A percentile compares a stretch with the other conserved stretches of the same genome.
Conservation (phyloP, 2,329 filamentous ascomycete genomes). For the Xylogone sp. region DNA sequence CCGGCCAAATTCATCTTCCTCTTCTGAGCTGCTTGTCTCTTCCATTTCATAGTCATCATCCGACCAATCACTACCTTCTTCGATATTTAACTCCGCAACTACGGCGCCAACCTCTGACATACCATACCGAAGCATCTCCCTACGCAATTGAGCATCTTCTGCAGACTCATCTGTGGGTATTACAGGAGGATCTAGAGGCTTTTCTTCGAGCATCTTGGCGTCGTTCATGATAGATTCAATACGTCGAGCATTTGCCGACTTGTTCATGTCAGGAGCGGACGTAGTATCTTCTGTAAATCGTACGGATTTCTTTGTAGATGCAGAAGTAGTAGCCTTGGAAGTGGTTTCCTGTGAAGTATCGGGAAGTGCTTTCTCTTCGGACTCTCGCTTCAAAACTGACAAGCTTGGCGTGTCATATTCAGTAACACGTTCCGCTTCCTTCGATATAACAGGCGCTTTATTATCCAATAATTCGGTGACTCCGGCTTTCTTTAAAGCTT, state of each 20-base stretch:
- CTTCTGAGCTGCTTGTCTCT: constrained; percentile 48
- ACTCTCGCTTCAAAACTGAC: neutral
- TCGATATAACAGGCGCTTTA: neutral
- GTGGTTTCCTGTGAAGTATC: neutral
- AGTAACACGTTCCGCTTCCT: constrained; percentile 9
- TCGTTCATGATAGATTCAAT: constrained; percentile 54
- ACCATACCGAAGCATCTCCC: constrained; percentile 88
- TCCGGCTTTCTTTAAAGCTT: constrained; percentile 75
- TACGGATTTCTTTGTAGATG: constrained; percentile 51
- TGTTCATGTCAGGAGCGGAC: constrained; percentile 25
- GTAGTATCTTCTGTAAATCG: constrained; percentile 62
- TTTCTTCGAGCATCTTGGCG: constrained; percentile 50
- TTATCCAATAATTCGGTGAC: constrained; percentile 43
- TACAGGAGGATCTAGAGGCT: constrained; percentile 39
- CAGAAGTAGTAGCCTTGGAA: constrained; percentile 1
- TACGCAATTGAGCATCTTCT: constrained; percentile 76
- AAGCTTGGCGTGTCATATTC: neutral
- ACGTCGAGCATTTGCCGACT: constrained; percentile 27
- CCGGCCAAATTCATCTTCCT: constrained; percentile 71
- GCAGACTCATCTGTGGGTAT: constrained; percentile 71
- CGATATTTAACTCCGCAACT: constrained; percentile 85
- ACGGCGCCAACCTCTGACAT: constrained; percentile 85
- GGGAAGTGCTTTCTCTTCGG: neutral
- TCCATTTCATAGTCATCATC: constrained; percentile 48
- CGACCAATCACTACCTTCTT: constrained; percentile 61